Base-by-base conservation (phyloP, 352 stramenopile species). In the Globisporangium rhizosaccharum region DNA sequence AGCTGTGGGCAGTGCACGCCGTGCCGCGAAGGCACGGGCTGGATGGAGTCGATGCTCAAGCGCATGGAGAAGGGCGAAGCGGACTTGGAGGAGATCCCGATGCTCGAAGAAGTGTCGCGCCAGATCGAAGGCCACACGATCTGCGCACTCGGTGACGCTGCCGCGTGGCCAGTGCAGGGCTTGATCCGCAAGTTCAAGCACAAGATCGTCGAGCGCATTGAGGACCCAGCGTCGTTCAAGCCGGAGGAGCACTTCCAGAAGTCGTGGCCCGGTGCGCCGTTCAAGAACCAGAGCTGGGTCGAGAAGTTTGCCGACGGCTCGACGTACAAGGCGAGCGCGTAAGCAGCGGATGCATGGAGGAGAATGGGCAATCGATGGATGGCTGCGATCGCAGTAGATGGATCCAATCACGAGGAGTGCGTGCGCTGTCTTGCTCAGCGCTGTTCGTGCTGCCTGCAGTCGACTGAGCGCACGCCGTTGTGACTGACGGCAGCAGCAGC, bases 91-190 rank as follows among this genome's bases (percentile, higher is more conserved):
- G 97, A 99, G 76, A 99, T 99, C 68, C 93, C 96, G 56, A 99
- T 99, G 97, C 87, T 99, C 9, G 97, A 99, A 80, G 97, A 99
- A 68, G 98, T 99, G 65, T 98, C 96, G 57, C 87, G 97, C 62
- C 94, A 99, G 74, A 99, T 99, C 61, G 97, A 99, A 76, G 97
- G 97, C 55, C 97, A 99, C 81, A 99, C 97, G 33, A 99, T 99
- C 76, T 99, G 97, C 79, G 97, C 97, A 30, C 73, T 99, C 14
- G 97, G 97, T 57, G 97, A 99, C 72, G 97, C 97, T 26, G 97
- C 97, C 23, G 97, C 97, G 25, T 99, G 97, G 97, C 97, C 97
- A n/a, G 95, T 99, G 44, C 97, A 99, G 78, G 97, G 97, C 65
- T 77, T 99, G 53, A 97, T 99, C 66, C 82, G 96, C 67, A 97